phyloP scores from a whole-genome alignment of 805 yeast genomes.

The Wickerhamiella alocasiicola region DNA sequence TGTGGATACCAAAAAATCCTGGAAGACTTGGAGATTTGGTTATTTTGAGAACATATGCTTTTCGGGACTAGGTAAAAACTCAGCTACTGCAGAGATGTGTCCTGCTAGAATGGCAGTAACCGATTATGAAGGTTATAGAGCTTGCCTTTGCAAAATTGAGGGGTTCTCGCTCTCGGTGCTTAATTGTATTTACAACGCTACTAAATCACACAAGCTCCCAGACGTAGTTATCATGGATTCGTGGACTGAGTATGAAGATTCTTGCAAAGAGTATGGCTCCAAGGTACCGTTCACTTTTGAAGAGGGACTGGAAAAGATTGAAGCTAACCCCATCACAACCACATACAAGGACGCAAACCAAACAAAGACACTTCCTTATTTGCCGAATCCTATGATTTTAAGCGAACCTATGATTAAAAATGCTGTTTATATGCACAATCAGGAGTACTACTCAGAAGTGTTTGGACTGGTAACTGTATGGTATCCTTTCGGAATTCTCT shows the following conservation, averaged over 20 bases:
- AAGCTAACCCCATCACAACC: slow-evolving; percentile 2
- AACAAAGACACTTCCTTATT: slow-evolving; percentile 3
- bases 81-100: too few relatives aligned
- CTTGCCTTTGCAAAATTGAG: too few relatives aligned
- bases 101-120: too few relatives aligned
- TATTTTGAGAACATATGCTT: too few relatives aligned
- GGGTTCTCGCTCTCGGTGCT: too few relatives aligned
- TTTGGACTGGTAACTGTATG: slow-evolving; percentile 10
- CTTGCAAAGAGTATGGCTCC: not conserved
- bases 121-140: too few relatives aligned
- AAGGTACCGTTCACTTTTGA: not conserved
- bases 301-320: not conserved
- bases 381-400: not conserved
- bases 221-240: slow-evolving; percentile 4
- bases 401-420: not conserved
- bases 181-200: too few relatives aligned
- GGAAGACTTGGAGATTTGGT: too few relatives aligned
- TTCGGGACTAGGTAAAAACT: too few relatives aligned
- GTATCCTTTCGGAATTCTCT: slow-evolving; percentile 12
- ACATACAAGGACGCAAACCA: slow-evolving; percentile 3
- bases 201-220: too few relatives aligned
- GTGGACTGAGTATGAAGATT: not conserved
- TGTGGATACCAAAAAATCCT: too few relatives aligned
- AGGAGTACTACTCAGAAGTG: slow-evolving; percentile 4
- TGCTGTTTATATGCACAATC: slow-evolving; percentile 1